Percentiles rank a stretch among this genome's conserved stretches.
These are phyloP conservation scores for Dioszegia aurantiaca DNA, from an alignment of 768 basidiomycete species.

Conservation along the genomic window DNA sequence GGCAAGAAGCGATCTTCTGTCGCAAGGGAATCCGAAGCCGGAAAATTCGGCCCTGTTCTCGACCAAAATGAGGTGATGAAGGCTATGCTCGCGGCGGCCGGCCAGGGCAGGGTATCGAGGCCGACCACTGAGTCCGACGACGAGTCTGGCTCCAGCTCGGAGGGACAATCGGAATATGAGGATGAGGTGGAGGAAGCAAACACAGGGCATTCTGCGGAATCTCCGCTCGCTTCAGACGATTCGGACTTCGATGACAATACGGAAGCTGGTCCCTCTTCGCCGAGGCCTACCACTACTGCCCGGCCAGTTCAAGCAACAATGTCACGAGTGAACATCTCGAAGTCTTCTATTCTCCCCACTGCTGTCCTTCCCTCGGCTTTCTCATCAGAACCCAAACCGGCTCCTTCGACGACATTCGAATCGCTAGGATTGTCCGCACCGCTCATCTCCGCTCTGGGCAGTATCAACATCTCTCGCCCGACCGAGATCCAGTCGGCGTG, in stretches of 20 bases:
- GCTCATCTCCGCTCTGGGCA: conserved; percentile 65
- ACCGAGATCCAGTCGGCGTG: conserved; percentile 88
- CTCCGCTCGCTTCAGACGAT: background rate
- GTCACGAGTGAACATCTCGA: conserved; percentile 6
- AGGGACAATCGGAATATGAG: conserved; percentile 15
- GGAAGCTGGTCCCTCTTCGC: conserved; percentile 11
- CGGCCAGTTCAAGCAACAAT: background rate
- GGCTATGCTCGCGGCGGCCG: conserved; percentile 39
- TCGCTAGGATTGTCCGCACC: conserved; percentile 54
- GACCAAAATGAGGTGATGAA: conserved; percentile 42
- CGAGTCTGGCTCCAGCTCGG: conserved; percentile 18
- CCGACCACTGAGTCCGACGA: conserved; percentile 24
- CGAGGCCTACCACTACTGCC: background rate
- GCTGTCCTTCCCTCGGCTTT: background rate
- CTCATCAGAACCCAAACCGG: conserved; percentile 24
- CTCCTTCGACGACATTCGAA: conserved; percentile 44
- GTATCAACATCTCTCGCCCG: conserved; percentile 80
- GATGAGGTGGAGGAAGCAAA: conserved; percentile 1
- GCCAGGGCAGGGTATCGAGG: too few relatives aligned
- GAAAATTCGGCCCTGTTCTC: conserved; percentile 5
- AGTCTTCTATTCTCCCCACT: background rate
- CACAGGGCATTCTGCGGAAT: background rate
- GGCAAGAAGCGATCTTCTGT: background rate
- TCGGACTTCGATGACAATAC: background rate
- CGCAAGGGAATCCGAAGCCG: background rate